Base-by-base conservation (phyloP, 2,329 filamentous ascomycete species). In the Ampelomyces quisqualis region DNA sequence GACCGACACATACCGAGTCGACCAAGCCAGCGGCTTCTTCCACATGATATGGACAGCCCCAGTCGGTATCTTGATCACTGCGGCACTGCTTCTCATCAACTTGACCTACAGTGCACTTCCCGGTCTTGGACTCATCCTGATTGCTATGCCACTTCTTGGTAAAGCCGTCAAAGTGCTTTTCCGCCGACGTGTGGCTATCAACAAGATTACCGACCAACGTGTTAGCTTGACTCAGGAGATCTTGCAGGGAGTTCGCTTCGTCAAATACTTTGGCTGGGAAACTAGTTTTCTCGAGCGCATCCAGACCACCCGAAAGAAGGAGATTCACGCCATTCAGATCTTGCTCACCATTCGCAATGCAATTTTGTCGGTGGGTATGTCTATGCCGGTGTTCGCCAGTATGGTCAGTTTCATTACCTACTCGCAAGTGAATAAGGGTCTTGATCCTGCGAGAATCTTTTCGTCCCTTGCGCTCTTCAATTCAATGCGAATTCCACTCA, bases 221-320 rank as follows among this genome's bases (percentile, higher is more conserved):
- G 90, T 97, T 6, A 86, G 86, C 37, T 73, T 97, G 22, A 96
- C 90, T 0, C 90, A 96, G 63, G 91, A 97, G 64, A 95, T 97
- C 36, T 62, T 97, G 10, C 85, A 90, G 54, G 88, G 89, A 0
- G 90, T 96, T 17, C 81, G 90, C 18, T 96, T 97, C 60, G 91
- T 97, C 70, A 97, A 97, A 67, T 96, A 82, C 67, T 97, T 96
- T 63, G 90, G 90, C 6, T 97, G 91, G 91, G 91, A 97, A 65
- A 85, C 79, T 43, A 86, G 88, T 22, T 96, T 97, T 61, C 73
- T 96, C 9, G 77, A 82, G 35, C 82, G 90, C 10, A 77, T 96
- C 11, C 80, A 81, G 34, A 77, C 82, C 17, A 86, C 95, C 47
- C 81, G 91, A 43, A 76, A 76, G 37, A 78, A 78, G 45, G 91